phyloP scores from a whole-genome alignment of 768 basidiomycete genomes.

The Jaapia argillacea region DNA sequence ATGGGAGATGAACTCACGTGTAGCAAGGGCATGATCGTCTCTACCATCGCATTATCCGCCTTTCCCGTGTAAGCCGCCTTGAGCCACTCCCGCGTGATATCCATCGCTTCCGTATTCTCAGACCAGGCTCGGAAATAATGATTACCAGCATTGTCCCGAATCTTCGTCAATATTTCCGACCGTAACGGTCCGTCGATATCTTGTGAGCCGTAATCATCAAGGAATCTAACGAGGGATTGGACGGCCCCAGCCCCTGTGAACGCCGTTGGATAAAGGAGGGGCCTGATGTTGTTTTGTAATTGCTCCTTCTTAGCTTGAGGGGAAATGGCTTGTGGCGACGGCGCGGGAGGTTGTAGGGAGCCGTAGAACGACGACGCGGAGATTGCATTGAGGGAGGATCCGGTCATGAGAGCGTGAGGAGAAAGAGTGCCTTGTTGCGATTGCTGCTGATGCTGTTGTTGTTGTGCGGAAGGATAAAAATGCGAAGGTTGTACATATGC shows the following conservation, averaged over 20 bases:
- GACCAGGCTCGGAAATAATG: constrained; percentile 85
- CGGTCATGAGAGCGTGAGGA: constrained; percentile 58
- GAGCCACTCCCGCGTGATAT: constrained; percentile 75
- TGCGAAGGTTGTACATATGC: constrained; percentile 16
- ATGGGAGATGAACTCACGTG: constrained; percentile 56
- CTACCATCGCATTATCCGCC: constrained; percentile 42
- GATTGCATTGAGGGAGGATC: constrained; percentile 22
- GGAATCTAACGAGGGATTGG: constrained; percentile 41
- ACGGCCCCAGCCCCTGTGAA: constrained; percentile 69
- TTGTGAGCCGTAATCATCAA: constrained; percentile 48
- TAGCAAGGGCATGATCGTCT: constrained; percentile 79
- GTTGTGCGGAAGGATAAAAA: constrained; percentile 9
- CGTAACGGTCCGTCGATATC: constrained; percentile 61
- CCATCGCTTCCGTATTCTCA: constrained; percentile 66
- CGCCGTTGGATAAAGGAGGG: constrained; percentile 43
- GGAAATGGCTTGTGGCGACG: constrained; percentile 21
- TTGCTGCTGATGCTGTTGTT: constrained; percentile 20
- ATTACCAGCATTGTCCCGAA: constrained; percentile 76
- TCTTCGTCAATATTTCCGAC: constrained; percentile 68
- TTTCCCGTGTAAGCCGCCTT: constrained; percentile 56
- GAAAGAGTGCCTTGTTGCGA: constrained; percentile 52
- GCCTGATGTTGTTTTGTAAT: constrained; percentile 41
- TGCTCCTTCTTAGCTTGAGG: constrained; percentile 45
- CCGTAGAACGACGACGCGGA: constrained; percentile 29
- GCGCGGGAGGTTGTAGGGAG: constrained; percentile 21